A percentile compares a stretch with the other conserved stretches of the same genome.
Evolutionary conservation across 2,329 filamentous ascomycete species (phyloP).

Genomic region (Penicillium sp.): DNA sequence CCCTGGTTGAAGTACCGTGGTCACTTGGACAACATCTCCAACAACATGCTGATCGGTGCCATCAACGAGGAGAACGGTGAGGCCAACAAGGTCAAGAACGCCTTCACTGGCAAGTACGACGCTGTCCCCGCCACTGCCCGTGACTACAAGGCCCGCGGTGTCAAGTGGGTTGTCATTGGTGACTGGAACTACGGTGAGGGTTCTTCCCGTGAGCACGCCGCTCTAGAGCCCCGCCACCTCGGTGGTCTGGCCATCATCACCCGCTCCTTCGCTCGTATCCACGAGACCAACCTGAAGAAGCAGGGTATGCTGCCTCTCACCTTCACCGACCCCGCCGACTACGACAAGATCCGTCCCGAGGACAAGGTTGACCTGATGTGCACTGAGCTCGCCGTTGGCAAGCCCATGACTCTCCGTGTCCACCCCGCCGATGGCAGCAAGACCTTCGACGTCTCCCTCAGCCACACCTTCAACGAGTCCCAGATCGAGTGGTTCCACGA

Average conservation of each 20-base stretch:
- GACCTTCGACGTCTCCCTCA: conserved; percentile 73
- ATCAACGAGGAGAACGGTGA: conserved; percentile 93
- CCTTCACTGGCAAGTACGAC: conserved; percentile 73
- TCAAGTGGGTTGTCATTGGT: conserved; percentile 95
- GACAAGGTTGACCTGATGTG: conserved; percentile 86
- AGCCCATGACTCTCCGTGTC: conserved; percentile 85
- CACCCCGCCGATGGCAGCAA: conserved; percentile 76
- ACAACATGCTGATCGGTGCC: conserved; percentile 95
- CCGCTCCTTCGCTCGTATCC: conserved; percentile 94
- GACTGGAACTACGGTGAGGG: conserved; percentile 99
- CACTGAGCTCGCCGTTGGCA: conserved; percentile 85
- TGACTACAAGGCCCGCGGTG: conserved; percentile 96
- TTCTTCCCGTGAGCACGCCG: conserved; percentile 94
- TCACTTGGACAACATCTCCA: conserved; percentile 93
- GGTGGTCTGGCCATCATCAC: conserved; percentile 96
- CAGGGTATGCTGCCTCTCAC: conserved; percentile 99
- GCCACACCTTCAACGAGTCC: conserved; percentile 95
- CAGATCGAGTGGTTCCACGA: conserved; percentile 99
- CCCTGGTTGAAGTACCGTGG: conserved; percentile 99
- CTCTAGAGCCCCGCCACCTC: conserved; percentile 93
- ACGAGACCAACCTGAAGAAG: conserved; percentile 99
- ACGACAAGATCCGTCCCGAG: conserved; percentile 90
- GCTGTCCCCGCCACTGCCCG: conserved; percentile 89
- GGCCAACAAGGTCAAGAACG: conserved; percentile 96
- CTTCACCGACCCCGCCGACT: conserved; percentile 89